Percentiles rank a stretch among this genome's conserved stretches.
These are phyloP conservation scores for Salix koriyanagi DNA, from an alignment of 345 rosid genomes.

Conservation along the genomic window DNA sequence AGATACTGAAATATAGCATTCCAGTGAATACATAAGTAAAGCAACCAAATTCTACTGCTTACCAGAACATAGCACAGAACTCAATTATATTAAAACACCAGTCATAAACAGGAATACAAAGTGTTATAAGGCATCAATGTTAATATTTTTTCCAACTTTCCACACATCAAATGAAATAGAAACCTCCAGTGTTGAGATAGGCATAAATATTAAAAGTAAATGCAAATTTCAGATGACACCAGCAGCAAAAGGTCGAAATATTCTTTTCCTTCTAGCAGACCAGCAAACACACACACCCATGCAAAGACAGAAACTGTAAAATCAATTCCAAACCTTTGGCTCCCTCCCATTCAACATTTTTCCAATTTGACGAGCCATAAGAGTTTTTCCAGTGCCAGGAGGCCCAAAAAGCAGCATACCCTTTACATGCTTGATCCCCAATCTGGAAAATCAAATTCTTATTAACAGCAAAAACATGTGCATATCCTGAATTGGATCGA, in stretches of 20 bases:
- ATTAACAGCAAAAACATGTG: slow-evolving; percentile 16
- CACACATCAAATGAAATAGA: not conserved
- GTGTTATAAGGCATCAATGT: not conserved
- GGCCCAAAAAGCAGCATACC: slow-evolving; percentile 98
- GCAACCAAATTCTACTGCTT: not conserved
- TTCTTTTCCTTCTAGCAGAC: not conserved
- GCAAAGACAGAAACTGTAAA: not conserved
- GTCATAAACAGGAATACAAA: not conserved
- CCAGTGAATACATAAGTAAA: not conserved
- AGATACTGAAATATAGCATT: not conserved
- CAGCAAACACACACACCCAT: not conserved
- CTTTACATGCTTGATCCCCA: slow-evolving; percentile 97
- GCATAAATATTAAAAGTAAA: not conserved
- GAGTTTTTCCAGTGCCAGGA: slow-evolving; percentile 98
- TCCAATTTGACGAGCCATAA: slow-evolving; percentile 99
- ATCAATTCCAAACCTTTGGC: slow-evolving; percentile 65
- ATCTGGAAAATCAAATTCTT: slow-evolving; percentile 47
- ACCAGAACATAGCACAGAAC: not conserved
- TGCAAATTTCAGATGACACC: not conserved
- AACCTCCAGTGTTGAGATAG: not conserved
- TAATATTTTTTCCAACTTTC: not conserved
- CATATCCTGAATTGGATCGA: not conserved
- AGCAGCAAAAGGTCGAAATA: not conserved
- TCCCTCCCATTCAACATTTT: slow-evolving; percentile 97
- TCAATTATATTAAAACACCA: not conserved